These are phyloP conservation scores for Diaporthe australafricana DNA, from an alignment of 2,329 filamentous ascomycete species.

Conservation along the genomic window DNA sequence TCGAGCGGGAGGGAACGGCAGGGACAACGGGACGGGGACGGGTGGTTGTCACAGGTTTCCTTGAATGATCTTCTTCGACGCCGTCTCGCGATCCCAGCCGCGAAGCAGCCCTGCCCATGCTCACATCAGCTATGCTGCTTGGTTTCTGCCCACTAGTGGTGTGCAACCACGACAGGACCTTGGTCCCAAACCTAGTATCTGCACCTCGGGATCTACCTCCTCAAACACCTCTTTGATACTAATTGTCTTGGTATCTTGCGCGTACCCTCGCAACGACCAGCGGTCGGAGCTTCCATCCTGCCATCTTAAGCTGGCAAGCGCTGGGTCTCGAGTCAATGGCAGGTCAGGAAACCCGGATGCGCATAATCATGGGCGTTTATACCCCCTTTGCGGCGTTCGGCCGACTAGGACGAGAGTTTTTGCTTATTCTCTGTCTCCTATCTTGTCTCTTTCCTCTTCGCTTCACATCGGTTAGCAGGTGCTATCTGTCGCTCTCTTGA, in stretches of 20 bases:
- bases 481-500: neutral
- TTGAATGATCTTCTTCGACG: slow-evolving; percentile 31
- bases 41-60: slow-evolving; percentile 14
- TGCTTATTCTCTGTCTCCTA: slow-evolving; percentile 15
- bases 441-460: neutral
- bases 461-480: neutral
- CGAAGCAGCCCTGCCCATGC: slow-evolving; percentile 18
- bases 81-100: slow-evolving; percentile 15
- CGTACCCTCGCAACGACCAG: slow-evolving; percentile 10
- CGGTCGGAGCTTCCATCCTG: neutral
- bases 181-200: slow-evolving; percentile 1
- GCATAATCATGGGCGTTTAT: slow-evolving; percentile 26
- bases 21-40: neutral
- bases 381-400: slow-evolving; percentile 18
- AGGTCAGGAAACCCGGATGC: neutral
- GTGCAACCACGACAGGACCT: slow-evolving; percentile 1
- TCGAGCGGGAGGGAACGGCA: neutral
- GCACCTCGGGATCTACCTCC: slow-evolving; percentile 32
- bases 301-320: neutral
- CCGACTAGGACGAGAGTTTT: slow-evolving; percentile 31
- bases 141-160: neutral
- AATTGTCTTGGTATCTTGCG: slow-evolving; percentile 22
- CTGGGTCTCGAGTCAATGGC: slow-evolving; percentile 16
- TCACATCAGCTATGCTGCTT: neutral
- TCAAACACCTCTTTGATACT: slow-evolving; percentile 29